Base-by-base conservation (phyloP, 2,329 filamentous ascomycete species). In the Alternaria panax region DNA sequence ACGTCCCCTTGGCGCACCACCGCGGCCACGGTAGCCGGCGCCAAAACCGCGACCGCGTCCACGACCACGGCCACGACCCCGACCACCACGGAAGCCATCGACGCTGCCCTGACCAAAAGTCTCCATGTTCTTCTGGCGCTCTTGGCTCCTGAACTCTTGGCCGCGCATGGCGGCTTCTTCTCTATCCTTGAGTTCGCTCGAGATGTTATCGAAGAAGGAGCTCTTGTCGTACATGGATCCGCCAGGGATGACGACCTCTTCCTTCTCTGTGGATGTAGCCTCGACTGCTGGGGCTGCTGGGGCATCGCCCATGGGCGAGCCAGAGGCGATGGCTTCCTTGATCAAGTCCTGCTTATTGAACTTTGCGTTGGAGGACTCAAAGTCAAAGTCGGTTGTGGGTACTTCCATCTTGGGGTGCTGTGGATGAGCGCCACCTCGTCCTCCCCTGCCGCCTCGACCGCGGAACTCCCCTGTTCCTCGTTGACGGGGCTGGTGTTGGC, bases 91-190 rank as follows among this genome's bases (percentile, higher is more conserved):
- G 76, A 88, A 91, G 16, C 88, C 90, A 69, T 99, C 95, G 22
- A 99, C 93, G 68, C 93, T 97, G 53, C 93, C 93, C 78, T 98
- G 93, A 8, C 95, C 95, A 69, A 99, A 99, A 0, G 95, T 99
- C 81, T 99, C 95, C 74, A 99, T 91, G 76, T 98, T 98, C 81
- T 92, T 93, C 78, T 90, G 92, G 76, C 96, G 92, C 77, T 98
- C 95, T 78, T 98, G 93, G 38, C 89, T 90, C 54, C 95, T 89
- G 88, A 95, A 96, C 77, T 96, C 92, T 47, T 91, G 88, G 30
- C 92, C 93, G 5, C 85, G 85, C 41, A 83, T 75, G 30, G 79
- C 84, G 38, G 88, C 89, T 62, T 94, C 92, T 51, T 92, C 88
- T 42, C 95, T 88, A 66, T 99, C 95, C 78, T 91, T 96, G 63